phyloP scores from a whole-genome alignment of 345 rosid species.

The thale cress (Arabidopsis thaliana) region TAIR10.1 NC_003071.7:13684501-13685000 shows the following conservation, averaged over 20 bases:
- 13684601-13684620: conserved; percentile 52
- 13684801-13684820: conserved; percentile 65
- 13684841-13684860: conserved; percentile 52
- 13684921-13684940: neutral
- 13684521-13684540: conserved; percentile 34
- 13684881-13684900: neutral
- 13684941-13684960: neutral
- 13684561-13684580: conserved; percentile 37
- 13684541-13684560: conserved; percentile 11
- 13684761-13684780: conserved; percentile 76
- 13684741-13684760: conserved; percentile 52
- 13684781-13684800: conserved; percentile 72
- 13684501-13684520: conserved; percentile 32
- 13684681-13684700: conserved; percentile 53
- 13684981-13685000: neutral
- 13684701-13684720: conserved; percentile 42
- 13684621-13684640: conserved; percentile 82
- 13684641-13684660: conserved; percentile 70
- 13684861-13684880: conserved; percentile 10
- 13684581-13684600: conserved; percentile 40
- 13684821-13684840: conserved; percentile 63
- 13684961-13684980: neutral
- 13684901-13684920: conserved; percentile 7
- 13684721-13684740: conserved; percentile 42
- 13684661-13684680: conserved; percentile 67